Percentiles rank a stretch among this genome's conserved stretches.
Evolutionary conservation across 257 asterid species (phyloP).

Genomic region (Mentha longifolia): DNA sequence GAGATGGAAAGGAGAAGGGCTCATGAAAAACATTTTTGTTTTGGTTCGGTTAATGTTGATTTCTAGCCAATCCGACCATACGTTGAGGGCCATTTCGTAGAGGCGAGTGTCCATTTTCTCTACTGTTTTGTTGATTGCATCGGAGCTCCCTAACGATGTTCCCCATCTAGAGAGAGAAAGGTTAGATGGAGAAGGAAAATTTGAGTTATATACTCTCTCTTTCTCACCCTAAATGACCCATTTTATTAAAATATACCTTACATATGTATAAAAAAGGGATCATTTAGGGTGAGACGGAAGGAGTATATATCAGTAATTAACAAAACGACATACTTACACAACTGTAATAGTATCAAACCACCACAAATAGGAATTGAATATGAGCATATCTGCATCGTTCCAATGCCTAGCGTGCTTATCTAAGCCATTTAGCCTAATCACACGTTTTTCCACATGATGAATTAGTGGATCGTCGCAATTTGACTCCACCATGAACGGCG

Average conservation of each 20-base stretch:
- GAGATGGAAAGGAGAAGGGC: conserved; percentile 58
- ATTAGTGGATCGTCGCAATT: conserved; percentile 2
- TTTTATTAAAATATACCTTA: too few species aligned
- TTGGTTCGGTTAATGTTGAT: conserved; percentile 54
- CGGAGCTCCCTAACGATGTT: conserved; percentile 43
- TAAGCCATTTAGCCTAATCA: conserved; percentile 42
- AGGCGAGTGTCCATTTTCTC: conserved; percentile 38
- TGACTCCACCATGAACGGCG: conserved; percentile 48
- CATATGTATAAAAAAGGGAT: too few species aligned
- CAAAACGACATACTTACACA: conserved; percentile 43
- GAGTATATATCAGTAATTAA: too few species aligned
- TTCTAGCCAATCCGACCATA: conserved; percentile 72
- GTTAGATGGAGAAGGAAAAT: not conserved
- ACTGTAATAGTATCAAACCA: conserved; percentile 52
- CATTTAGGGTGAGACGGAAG: too few species aligned
- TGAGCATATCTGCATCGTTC: conserved; percentile 75
- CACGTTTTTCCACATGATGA: conserved; percentile 39
- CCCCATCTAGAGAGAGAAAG: conserved; percentile 50
- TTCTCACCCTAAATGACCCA: too few species aligned
- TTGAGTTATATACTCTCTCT: not conserved
- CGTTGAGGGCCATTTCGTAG: conserved; percentile 59
- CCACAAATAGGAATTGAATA: conserved; percentile 61
- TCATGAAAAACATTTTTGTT: conserved; percentile 60
- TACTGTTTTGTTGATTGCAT: conserved; percentile 41
- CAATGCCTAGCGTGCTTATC: conserved; percentile 67